These are phyloP conservation scores for Alternaria arborescens DNA, from an alignment of 2,329 filamentous ascomycete species.

Conservation along the genomic window DNA sequence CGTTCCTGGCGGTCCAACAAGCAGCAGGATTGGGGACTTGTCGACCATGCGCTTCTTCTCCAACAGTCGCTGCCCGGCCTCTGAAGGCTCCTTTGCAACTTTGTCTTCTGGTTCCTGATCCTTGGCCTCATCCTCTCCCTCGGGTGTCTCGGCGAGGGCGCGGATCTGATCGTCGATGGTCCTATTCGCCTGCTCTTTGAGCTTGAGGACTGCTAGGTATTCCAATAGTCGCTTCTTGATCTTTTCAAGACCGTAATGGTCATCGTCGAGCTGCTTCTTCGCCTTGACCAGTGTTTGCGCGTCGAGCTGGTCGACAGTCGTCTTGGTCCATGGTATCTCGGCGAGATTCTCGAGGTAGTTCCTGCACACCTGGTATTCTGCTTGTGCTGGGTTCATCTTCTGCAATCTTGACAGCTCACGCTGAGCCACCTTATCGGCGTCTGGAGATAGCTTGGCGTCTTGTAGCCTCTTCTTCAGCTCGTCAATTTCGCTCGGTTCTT, in stretches of 20 bases:
- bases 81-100: slow-evolving; percentile 40
- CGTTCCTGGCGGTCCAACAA: slow-evolving; percentile 91
- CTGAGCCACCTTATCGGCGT: slow-evolving; percentile 89
- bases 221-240: slow-evolving; percentile 97
- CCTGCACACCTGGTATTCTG: slow-evolving; percentile 91
- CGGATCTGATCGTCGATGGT: slow-evolving; percentile 81
- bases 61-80: slow-evolving; percentile 74
- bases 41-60: slow-evolving; percentile 87
- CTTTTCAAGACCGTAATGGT: slow-evolving; percentile 95
- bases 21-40: slow-evolving; percentile 92
- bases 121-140: slow-evolving; percentile 48
- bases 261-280: slow-evolving; percentile 89
- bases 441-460: slow-evolving; percentile 79
- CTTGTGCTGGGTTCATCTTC: slow-evolving; percentile 96
- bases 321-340: slow-evolving; percentile 90
- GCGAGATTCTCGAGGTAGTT: slow-evolving; percentile 93
- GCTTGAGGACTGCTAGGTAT: slow-evolving; percentile 92
- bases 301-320: slow-evolving; percentile 86
- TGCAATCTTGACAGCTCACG: slow-evolving; percentile 86
- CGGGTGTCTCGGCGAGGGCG: slow-evolving; percentile 58
- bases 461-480: slow-evolving; percentile 90
- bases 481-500: slow-evolving; percentile 88
- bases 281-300: slow-evolving; percentile 79
- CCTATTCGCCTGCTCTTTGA: slow-evolving; percentile 91
- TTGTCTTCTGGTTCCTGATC: slow-evolving; percentile 56